These are phyloP conservation scores for Crithidia fasciculata DNA, from an alignment of 208 protist genomes.

Conservation along the genomic window DNA sequence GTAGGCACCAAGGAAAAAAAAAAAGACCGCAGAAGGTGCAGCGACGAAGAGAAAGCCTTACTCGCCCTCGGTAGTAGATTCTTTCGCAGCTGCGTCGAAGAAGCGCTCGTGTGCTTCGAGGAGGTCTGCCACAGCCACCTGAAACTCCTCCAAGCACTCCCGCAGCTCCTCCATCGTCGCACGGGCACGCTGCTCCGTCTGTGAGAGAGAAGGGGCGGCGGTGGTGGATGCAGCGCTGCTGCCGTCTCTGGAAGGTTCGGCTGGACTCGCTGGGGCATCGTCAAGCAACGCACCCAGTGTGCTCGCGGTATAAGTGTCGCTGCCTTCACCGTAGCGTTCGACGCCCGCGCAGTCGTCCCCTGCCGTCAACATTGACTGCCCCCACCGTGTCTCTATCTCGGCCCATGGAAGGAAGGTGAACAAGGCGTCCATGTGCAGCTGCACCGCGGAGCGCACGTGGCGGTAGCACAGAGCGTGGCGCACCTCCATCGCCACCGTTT, in stretches of 20 bases:
- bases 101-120: constrained; percentile 78
- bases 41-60: constrained; percentile 15
- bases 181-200: constrained; percentile 42
- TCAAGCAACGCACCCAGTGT: constrained; percentile 36
- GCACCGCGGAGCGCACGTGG: constrained; percentile 61
- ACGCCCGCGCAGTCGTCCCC: neutral
- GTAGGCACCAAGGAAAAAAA: no score
- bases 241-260: no score
- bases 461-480: constrained; percentile 58
- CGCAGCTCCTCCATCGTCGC: constrained; percentile 56
- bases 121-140: constrained; percentile 78
- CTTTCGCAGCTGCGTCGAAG: constrained; percentile 39
- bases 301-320: constrained; percentile 12
- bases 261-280: constrained; percentile 6
- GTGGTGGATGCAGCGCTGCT: no score
- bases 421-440: constrained; percentile 73
- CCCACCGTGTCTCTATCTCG: constrained; percentile 61
- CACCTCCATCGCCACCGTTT: constrained; percentile 30
- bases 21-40: constrained; percentile 2
- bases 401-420: constrained; percentile 75
- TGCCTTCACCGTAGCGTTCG: neutral
- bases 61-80: neutral
- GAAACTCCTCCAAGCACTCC: constrained; percentile 69
- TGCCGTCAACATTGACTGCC: constrained; percentile 25
- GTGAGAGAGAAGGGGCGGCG: constrained; percentile 19